phyloP scores from a whole-genome alignment of 169 alveolate genomes.

The Perkinsus marinus region DNA sequence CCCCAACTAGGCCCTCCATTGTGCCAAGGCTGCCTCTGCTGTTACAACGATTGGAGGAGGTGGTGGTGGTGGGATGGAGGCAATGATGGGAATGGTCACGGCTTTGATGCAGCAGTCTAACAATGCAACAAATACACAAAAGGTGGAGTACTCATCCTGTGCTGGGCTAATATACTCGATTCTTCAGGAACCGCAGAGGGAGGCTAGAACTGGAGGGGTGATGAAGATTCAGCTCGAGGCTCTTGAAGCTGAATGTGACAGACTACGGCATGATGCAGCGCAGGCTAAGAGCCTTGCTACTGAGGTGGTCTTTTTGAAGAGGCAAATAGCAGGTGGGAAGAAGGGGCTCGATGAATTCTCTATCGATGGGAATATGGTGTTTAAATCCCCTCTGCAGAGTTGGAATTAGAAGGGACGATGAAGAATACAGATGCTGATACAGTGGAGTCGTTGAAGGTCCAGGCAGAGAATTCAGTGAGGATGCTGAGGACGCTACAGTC shows the following conservation, averaged over 20 bases:
- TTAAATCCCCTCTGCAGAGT: no score
- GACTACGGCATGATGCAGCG: not conserved
- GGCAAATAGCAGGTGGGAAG: not conserved
- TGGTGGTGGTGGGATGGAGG: not conserved
- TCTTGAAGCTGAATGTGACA: not conserved
- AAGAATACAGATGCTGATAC: not conserved
- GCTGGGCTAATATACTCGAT: not conserved
- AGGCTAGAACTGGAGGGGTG: not conserved
- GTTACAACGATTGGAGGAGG: not conserved
- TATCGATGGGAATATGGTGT: no score
- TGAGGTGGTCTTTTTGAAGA: not conserved
- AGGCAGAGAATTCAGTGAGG: not conserved
- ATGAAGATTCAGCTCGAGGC: not conserved
- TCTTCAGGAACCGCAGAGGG: no score
- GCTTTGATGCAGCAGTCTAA: not conserved
- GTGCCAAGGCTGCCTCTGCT: not conserved
- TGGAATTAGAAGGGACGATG: not conserved
- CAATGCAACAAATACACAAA: not conserved
- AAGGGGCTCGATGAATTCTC: not conserved
- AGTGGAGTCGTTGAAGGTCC: not conserved
- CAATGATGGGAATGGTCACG: not conserved
- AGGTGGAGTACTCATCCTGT: not conserved
- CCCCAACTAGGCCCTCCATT: not conserved
- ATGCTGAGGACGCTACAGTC: not conserved
- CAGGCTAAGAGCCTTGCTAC: not conserved